phyloP scores from a whole-genome alignment of 2,329 filamentous ascomycete genomes.

The Penicillium sp. region DNA sequence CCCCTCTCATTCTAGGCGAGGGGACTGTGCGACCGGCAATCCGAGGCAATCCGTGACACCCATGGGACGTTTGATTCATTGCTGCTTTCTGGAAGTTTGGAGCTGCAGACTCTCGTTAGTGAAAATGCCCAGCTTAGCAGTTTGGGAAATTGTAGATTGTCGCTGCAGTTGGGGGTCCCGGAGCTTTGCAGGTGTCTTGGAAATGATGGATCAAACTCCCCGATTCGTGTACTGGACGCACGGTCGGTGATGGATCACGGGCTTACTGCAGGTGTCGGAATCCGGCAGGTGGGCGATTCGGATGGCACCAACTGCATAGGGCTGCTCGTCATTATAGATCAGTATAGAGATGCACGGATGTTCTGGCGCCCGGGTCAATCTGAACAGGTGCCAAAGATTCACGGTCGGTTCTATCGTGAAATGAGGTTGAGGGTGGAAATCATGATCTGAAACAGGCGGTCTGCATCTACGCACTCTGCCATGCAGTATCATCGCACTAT shows the following conservation, averaged over 20 bases:
- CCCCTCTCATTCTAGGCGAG: slow-evolving; percentile 7
- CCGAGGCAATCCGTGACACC: slow-evolving; percentile 1
- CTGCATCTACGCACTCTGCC: not conserved
- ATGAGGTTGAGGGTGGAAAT: not conserved
- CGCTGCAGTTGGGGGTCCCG: not conserved
- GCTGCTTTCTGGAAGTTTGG: not conserved
- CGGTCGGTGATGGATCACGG: slow-evolving; percentile 6
- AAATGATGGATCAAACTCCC: slow-evolving; percentile 4
- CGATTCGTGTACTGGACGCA: slow-evolving; percentile 1
- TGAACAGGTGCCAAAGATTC: not conserved
- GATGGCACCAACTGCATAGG: not conserved
- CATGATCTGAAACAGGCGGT: not conserved
- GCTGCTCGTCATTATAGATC: not conserved
- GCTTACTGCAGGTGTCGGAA: slow-evolving; percentile 5
- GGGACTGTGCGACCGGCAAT: slow-evolving; percentile 1
- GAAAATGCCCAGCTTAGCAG: not conserved
- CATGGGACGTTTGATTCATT: slow-evolving; percentile 3
- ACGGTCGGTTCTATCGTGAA: not conserved
- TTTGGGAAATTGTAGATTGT: not conserved
- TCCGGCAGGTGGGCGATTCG: not conserved
- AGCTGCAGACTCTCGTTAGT: not conserved
- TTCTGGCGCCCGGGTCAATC: not conserved
- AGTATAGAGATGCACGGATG: not conserved
- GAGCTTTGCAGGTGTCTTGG: not conserved
- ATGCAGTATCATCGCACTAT: not conserved